These are phyloP conservation scores for Acanthamoeba triangularis DNA, from an alignment of 208 protist genomes.

Conservation along the genomic window DNA sequence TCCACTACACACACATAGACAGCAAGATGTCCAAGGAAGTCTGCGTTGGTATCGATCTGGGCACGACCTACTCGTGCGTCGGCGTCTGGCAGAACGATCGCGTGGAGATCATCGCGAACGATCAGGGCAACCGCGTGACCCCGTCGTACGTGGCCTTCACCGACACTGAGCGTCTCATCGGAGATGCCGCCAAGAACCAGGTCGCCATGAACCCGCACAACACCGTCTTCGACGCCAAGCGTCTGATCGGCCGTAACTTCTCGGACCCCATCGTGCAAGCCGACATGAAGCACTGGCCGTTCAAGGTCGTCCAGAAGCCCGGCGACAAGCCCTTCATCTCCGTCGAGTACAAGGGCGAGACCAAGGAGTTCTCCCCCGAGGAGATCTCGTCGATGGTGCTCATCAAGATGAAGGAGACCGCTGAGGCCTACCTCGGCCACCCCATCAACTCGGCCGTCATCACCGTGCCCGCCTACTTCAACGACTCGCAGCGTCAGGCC, in stretches of 20 bases:
- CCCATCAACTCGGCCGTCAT: constrained; percentile 97
- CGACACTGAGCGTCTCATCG: constrained; percentile 95
- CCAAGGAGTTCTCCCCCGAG: constrained; percentile 96
- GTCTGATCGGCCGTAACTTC: constrained; percentile 97
- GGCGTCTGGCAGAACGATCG: constrained; percentile 97
- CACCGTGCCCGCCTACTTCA: constrained; percentile 99
- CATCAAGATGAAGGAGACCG: constrained; percentile 97
- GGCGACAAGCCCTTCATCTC: constrained; percentile 93
- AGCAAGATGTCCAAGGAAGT: neutral
- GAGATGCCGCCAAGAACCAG: constrained; percentile 98
- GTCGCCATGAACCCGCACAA: constrained; percentile 93
- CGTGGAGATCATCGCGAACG: constrained; percentile 99
- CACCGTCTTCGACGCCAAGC: constrained; percentile 98
- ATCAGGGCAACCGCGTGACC: constrained; percentile 99
- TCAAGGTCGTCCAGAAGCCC: constrained; percentile 91
- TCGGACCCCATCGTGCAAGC: constrained; percentile 94
- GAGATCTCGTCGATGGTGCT: constrained; percentile 98
- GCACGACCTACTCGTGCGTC: constrained; percentile 98
- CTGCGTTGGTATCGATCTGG: constrained; percentile 95
- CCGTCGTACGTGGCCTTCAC: constrained; percentile 99
- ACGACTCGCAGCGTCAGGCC: constrained; percentile 99
- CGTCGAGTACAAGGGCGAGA: constrained; percentile 92
- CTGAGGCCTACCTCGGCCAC: constrained; percentile 97
- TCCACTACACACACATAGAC: neutral
- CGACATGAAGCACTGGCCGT: constrained; percentile 99